Conservation (phyloP, 768 basidiomycete species). For the Panaeolus cyanescens region DNA sequence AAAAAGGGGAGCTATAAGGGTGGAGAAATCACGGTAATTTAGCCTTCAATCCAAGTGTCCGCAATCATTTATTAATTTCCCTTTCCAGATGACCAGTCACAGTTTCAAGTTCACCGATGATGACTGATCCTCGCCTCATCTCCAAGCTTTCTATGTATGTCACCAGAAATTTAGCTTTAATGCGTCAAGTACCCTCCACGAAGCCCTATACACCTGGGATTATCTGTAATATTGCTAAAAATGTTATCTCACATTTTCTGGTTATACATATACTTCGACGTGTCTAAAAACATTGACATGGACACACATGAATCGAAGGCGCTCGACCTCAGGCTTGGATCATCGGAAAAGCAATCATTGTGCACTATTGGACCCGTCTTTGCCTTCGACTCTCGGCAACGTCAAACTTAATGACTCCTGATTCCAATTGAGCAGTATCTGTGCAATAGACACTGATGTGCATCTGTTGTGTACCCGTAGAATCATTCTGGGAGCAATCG, state of each 20-base stretch:
- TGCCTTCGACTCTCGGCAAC: background rate
- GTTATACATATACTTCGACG: background rate
- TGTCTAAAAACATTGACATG: background rate
- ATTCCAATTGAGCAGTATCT: too few relatives aligned
- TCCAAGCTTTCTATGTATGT: background rate
- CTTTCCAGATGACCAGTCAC: conserved; percentile 69
- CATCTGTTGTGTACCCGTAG: background rate
- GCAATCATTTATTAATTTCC: background rate
- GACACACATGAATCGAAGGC: background rate
- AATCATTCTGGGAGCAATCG: background rate
- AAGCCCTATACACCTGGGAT: background rate
- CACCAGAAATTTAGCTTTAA: background rate
- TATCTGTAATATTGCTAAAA: background rate
- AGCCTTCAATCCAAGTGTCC: background rate
- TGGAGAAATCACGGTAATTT: conserved; percentile 86
- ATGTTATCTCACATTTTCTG: background rate
- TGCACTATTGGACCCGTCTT: background rate
- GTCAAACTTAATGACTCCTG: background rate
- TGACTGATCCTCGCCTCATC: background rate
- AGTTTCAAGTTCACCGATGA: conserved; percentile 77
- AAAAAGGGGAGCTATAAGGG: conserved; percentile 94
- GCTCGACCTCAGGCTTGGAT: background rate
- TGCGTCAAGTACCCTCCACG: background rate
- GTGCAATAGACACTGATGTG: too few relatives aligned
- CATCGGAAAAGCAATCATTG: background rate